phyloP scores from a whole-genome alignment of 2,329 filamentous ascomycete species.

The Aspergillus awamori region DNA sequence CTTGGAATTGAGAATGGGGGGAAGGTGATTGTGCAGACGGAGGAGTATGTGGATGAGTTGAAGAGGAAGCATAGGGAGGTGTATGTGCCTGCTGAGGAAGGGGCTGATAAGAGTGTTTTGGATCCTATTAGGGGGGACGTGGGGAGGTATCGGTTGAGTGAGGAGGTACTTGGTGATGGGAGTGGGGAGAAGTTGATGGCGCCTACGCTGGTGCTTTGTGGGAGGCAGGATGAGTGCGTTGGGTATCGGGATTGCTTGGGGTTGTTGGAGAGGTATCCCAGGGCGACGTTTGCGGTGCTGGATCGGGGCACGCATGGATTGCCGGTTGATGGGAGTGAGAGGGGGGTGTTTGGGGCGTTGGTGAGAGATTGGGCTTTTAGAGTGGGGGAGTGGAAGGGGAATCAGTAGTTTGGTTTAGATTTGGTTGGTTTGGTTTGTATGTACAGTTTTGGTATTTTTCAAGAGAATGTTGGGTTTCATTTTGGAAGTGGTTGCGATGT shows the following conservation, averaged over 20 bases:
- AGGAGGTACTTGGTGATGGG: constrained; percentile 11
- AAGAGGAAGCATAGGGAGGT: constrained; percentile 26
- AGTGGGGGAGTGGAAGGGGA: constrained; percentile 27
- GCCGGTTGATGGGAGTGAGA: constrained; percentile 33
- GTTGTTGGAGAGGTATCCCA: constrained; percentile 32
- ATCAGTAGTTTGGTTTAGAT: background rate
- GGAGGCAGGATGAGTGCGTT: constrained; percentile 31
- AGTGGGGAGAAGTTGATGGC: constrained; percentile 25
- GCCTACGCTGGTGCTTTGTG: constrained; percentile 33
- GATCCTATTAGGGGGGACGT: constrained; percentile 32
- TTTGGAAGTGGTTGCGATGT: too few species aligned
- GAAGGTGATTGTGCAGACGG: constrained; percentile 31
- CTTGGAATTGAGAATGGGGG: constrained; percentile 13
- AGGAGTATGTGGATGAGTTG: constrained; percentile 26
- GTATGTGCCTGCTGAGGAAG: constrained; percentile 22
- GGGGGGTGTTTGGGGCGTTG: constrained; percentile 31
- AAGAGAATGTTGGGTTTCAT: too few species aligned
- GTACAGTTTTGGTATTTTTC: background rate
- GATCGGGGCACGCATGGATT: constrained; percentile 32
- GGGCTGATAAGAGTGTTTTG: constrained; percentile 25
- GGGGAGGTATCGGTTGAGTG: constrained; percentile 22
- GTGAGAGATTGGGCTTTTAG: constrained; percentile 32
- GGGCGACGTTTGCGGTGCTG: constrained; percentile 29
- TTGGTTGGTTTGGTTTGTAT: background rate
- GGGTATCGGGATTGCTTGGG: constrained; percentile 35